Base-by-base conservation (phyloP, 768 basidiomycete genomes). In the Floccularia luteovirens region DNA sequence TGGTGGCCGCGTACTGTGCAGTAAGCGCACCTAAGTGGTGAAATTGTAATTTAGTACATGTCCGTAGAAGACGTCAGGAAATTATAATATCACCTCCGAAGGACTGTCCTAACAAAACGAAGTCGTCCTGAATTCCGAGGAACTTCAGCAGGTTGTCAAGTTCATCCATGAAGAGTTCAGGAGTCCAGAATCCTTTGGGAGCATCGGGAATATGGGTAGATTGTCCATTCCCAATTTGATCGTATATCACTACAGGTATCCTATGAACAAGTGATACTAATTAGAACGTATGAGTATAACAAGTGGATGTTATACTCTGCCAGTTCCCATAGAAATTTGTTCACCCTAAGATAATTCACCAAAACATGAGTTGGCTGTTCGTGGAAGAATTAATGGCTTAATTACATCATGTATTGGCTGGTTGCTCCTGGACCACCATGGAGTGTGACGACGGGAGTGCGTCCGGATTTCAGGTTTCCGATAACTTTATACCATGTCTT, bases 191-290 rank as follows among this genome's bases (percentile, higher is more conserved):
- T 10, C 67, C 61, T 11, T 58, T 60, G 4, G 50, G 60, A 47
- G 72, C 76, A 44, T 76, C 70, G 6, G 53, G 67, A 14, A 77
- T 59, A 46, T 75, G 74, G 6, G 74, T 75, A 10, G 76, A 79
- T 19, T 56, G 54, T n/a, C 74, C 75, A 41, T 56, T 64, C 5
- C 76, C 77, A 32, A 79, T 42, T 48, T 79, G 77, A 50, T 76
- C 74, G 54, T 79, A 78, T 33, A 76, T 48, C 28, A 80, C 48
- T 47, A 78, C 60, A 8, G 75, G 74, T 33, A 70, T 72, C 22
- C 46, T 34, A 39, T 59, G 48, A 60, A 51, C 44, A 70, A 46
- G 25, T n/a, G n/a, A n/a, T n/a, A n/a, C n/a, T n/a, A n/a, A n/a
- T n/a, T n/a, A n/a, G n/a, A n/a, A n/a, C n/a, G n/a, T n/a, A n/a